These are phyloP conservation scores for Vanilla planifolia DNA, from an alignment of 106 monocot species.

Conservation along the genomic window DNA sequence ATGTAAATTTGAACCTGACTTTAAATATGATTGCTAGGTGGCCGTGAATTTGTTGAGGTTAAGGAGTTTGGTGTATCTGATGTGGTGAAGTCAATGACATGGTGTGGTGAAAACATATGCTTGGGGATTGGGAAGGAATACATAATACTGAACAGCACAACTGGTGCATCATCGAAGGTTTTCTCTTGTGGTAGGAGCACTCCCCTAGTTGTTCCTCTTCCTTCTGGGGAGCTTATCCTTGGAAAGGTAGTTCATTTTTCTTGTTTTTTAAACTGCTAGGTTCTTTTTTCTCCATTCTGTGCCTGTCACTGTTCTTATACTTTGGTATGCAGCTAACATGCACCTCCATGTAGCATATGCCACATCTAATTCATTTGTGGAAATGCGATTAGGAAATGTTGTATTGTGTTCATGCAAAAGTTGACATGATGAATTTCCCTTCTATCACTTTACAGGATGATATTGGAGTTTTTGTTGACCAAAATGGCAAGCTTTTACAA, in stretches of 20 bases:
- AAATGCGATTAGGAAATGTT: too few species aligned
- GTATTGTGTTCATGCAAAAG: background rate
- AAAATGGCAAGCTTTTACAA: conserved; percentile 97
- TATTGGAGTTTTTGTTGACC: conserved; percentile 97
- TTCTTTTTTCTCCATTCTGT: background rate
- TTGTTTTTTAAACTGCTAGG: background rate
- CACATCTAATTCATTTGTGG: too few species aligned
- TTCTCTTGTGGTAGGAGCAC: conserved; percentile 85
- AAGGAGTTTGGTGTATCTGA: conserved; percentile 92
- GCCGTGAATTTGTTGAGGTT: conserved; percentile 90
- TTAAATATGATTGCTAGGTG: conserved; percentile 36
- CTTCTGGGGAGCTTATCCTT: conserved; percentile 79
- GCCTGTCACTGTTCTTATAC: background rate
- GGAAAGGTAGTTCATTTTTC: conserved; percentile 64
- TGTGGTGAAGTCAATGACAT: conserved; percentile 86
- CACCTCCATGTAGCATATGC: too few species aligned
- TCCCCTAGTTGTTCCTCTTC: conserved; percentile 81
- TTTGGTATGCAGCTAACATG: too few species aligned
- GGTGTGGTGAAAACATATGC: conserved; percentile 98
- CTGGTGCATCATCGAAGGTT: conserved; percentile 71
- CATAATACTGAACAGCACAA: conserved; percentile 79
- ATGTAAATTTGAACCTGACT: conserved; percentile 2
- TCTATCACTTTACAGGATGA: conserved; percentile 61
- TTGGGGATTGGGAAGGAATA: conserved; percentile 90
- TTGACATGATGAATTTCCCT: background rate